Conservation (phyloP, 2,329 filamentous ascomycete species). For the Madurella fahalii region DNA sequence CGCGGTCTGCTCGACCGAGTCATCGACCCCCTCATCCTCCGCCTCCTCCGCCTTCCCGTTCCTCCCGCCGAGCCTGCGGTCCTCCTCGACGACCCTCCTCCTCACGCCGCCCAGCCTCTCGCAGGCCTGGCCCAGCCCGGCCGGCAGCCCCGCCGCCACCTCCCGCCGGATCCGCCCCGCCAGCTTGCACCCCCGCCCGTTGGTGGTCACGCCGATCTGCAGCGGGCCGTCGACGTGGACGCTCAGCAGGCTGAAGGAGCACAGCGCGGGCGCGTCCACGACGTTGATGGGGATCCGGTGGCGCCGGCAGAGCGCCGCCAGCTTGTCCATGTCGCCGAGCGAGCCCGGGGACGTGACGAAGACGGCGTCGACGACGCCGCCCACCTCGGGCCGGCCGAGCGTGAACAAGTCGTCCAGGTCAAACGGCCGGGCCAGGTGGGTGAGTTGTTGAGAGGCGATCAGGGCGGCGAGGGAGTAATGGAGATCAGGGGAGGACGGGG, state of each 20-base stretch:
- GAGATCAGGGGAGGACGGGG: constrained; percentile 32
- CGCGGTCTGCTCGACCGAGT: constrained; percentile 70
- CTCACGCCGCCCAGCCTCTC: constrained; percentile 71
- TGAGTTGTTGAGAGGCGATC: constrained; percentile 62
- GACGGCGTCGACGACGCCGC: constrained; percentile 78
- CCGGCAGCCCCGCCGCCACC: constrained; percentile 74
- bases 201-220: constrained; percentile 93
- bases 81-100: constrained; percentile 68
- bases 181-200: constrained; percentile 89
- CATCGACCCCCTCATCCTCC: constrained; percentile 41
- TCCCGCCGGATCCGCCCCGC: constrained; percentile 85
- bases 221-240: constrained; percentile 87
- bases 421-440: constrained; percentile 65
- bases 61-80: constrained; percentile 37
- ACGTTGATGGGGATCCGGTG: constrained; percentile 91
- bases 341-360: constrained; percentile 69
- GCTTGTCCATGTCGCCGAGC: constrained; percentile 47
- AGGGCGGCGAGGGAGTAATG: constrained; percentile 57
- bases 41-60: constrained; percentile 40
- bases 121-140: constrained; percentile 71
- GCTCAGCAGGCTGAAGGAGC: constrained; percentile 84
- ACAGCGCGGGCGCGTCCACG: constrained; percentile 78
- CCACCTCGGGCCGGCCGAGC: constrained; percentile 76
- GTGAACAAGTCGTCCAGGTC: constrained; percentile 66
- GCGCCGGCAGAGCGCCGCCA: constrained; percentile 70